phyloP scores from a whole-genome alignment of 192 early-diverging fungal genomes.

The Umbelopsis sp. region DNA sequence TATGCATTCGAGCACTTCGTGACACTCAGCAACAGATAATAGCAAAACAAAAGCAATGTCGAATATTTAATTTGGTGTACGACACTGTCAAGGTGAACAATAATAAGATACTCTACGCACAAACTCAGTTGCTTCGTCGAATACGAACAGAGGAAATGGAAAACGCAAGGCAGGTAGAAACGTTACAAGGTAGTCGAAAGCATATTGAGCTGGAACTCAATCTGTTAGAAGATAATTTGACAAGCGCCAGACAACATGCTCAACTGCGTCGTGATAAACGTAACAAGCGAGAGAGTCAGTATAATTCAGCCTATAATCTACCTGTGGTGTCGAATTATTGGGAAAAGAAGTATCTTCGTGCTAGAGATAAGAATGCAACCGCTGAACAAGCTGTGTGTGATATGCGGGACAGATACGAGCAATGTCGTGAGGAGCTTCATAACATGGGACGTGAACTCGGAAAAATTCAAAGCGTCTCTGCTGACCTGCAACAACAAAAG shows the following conservation, averaged over 20 bases:
- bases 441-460: neutral
- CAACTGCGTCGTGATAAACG: slow-evolving; percentile 27
- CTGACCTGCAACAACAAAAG: neutral
- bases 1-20: slow-evolving; percentile 10
- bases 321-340: slow-evolving; percentile 24
- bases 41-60: slow-evolving; percentile 9
- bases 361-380: slow-evolving; percentile 29
- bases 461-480: slow-evolving; percentile 6
- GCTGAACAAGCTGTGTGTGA: slow-evolving; percentile 33
- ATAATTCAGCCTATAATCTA: slow-evolving; percentile 30
- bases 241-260: slow-evolving; percentile 24
- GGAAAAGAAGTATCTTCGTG: slow-evolving; percentile 33
- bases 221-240: slow-evolving; percentile 17
- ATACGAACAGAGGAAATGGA: slow-evolving; percentile 7
- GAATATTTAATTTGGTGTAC: neutral
- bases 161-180: neutral
- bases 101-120: neutral
- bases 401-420: slow-evolving; percentile 12
- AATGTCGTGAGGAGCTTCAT: slow-evolving; percentile 18
- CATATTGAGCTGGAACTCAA: slow-evolving; percentile 4
- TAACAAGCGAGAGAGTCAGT: slow-evolving; percentile 29
- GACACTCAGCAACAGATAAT: slow-evolving; percentile 18
- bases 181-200: neutral
- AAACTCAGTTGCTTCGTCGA: slow-evolving; percentile 23
- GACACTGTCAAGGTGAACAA: neutral